A percentile compares a stretch with the other conserved stretches of the same genome.
These are phyloP conservation scores for Amaranthus hypochondriacus DNA, from an alignment of 148 eudicot genomes.

Conservation along the genomic window DNA sequence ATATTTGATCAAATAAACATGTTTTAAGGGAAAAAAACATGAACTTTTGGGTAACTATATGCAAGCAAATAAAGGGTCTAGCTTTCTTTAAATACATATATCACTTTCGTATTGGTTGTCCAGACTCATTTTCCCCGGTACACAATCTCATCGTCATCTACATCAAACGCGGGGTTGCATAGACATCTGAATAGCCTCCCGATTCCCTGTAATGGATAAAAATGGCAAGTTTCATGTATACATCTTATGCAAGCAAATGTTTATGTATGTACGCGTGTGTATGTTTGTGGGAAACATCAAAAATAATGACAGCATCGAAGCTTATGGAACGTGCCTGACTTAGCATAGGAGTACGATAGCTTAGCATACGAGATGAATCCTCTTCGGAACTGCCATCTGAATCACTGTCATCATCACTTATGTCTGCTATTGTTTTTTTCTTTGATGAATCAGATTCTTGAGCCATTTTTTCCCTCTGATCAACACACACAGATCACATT, in stretches of 20 bases:
- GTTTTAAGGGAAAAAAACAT: neutral
- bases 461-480: slow-evolving; percentile 51
- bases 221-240: neutral
- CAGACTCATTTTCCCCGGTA: slow-evolving; percentile 61
- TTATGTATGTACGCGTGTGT: neutral
- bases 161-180: slow-evolving; percentile 83
- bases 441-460: slow-evolving; percentile 56
- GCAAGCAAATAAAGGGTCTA: neutral
- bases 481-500: neutral
- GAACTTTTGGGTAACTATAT: neutral
- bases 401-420: slow-evolving; percentile 55
- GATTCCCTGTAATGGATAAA: slow-evolving; percentile 52
- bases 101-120: neutral
- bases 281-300: neutral
- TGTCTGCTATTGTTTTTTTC: slow-evolving; percentile 50
- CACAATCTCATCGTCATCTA: slow-evolving; percentile 89
- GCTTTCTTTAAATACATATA: neutral
- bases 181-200: slow-evolving; percentile 87
- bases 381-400: slow-evolving; percentile 80
- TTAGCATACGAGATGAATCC: slow-evolving; percentile 60
- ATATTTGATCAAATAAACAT: neutral
- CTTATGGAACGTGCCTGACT: slow-evolving; percentile 53
- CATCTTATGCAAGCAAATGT: neutral
- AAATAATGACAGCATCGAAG: neutral
- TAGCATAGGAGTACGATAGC: slow-evolving; percentile 65